Base-by-base conservation (phyloP, 768 basidiomycete genomes). In the Leccinellum luteum region DNA sequence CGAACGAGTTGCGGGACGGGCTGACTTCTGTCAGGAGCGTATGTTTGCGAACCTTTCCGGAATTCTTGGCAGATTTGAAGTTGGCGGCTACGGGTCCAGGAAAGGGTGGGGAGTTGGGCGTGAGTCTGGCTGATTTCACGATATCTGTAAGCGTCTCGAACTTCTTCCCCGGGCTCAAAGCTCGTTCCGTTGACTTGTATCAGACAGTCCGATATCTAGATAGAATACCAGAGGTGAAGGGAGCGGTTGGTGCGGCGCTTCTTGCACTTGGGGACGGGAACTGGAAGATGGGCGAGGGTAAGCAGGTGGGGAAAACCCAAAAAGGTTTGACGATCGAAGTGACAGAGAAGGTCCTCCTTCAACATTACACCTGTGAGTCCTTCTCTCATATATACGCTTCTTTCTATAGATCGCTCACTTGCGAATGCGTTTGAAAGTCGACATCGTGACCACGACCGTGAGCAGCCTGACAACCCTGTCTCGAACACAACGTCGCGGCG, bases 211-310 rank as follows among this genome's bases (percentile, higher is more conserved):
- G 80, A 43, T 93, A 90, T 66, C 68, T 94, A 60, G 82, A 88
- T 55, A 78, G 81, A 52, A 73, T 94, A 3, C 88, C 89, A 0
- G 82, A 86, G 51, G 87, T 92, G 3, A 79, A 84, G 54, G 78
- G 75, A 17, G 89, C 88, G 1, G 89, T 86, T 10, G 81, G 81
- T 1, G 76, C 87, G 1, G 85, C 86, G 0, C 74, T 93, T 35
- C 68, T 84, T 41, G 81, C 85, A 2, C 80, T 94, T 1, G 92
- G 92, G 0, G 91, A 94, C 58, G 92, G 92, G 10, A 93, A 93
- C 62, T 93, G 92, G 92, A 90, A 84, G 72, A 93, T 94, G 91
- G 92, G 92, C 4, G 90, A 90, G 59, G 90, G 90, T 6, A 79
- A 89, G 21, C 79, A 80, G 63, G 83, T 87, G 6, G 82, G 81